phyloP scores from a whole-genome alignment of 805 yeast species.

The Hanseniaspora clermontiae region DNA sequence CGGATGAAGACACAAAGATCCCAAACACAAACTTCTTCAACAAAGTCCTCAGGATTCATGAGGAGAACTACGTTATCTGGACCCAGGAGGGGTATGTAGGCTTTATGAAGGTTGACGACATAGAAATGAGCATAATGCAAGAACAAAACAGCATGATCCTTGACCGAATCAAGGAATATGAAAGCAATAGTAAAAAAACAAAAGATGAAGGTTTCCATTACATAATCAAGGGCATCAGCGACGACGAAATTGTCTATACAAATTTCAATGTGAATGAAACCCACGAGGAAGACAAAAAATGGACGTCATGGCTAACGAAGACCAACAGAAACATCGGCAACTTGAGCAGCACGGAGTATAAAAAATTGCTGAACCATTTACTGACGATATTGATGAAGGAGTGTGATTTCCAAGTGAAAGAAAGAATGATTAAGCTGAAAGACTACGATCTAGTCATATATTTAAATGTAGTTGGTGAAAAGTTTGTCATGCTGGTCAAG shows the following conservation, averaged over 20 bases:
- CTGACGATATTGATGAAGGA: slow-evolving; percentile 5
- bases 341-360: not conserved
- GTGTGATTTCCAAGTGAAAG: not conserved
- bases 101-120: not conserved
- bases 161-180: not conserved
- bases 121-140: not conserved
- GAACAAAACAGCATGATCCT: not conserved
- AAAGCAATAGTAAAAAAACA: not conserved
- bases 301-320: not conserved
- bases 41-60: not conserved
- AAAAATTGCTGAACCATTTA: not conserved
- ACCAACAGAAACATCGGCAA: not conserved
- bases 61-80: not conserved
- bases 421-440: slow-evolving; percentile 7
- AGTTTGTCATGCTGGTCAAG: slow-evolving; percentile 8
- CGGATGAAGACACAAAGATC: not conserved
- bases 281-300: not conserved
- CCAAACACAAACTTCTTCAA: not conserved
- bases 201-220: not conserved
- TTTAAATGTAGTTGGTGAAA: not conserved
- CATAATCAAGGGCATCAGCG: not conserved
- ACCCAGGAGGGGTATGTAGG: not conserved
- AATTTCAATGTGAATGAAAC: not conserved
- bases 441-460: slow-evolving; percentile 10
- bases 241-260: not conserved